Percentiles rank a stretch among this genome's conserved stretches.
phyloP scores from a whole-genome alignment of 164 flowering plant genomes.

The Taxillus chinensis region DNA sequence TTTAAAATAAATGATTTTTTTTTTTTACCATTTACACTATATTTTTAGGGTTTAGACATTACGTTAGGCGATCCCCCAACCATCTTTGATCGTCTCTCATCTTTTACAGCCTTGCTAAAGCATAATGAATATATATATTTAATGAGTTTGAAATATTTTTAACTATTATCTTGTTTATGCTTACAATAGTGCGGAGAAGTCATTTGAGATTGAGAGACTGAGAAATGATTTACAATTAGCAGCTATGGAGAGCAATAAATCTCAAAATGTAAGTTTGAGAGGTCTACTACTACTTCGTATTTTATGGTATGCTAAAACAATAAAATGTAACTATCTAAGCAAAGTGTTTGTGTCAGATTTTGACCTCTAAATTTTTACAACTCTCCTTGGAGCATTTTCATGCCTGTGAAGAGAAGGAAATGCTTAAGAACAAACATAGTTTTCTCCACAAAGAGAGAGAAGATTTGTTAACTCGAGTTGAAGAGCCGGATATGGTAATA shows the following conservation, averaged over 20 bases:
- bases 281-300: background rate
- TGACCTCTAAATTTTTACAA: constrained; percentile 18
- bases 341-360: constrained; percentile 11
- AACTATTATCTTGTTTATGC: background rate
- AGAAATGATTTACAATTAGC: constrained; percentile 20
- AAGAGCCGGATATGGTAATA: constrained; percentile 11
- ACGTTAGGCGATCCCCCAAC: background rate
- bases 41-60: too few species aligned
- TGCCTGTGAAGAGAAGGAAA: constrained; percentile 20
- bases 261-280: constrained; percentile 32
- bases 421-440: constrained; percentile 25
- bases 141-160: background rate
- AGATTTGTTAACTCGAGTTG: constrained; percentile 14
- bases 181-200: constrained; percentile 40
- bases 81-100: background rate
- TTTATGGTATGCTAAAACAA: too few species aligned
- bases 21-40: too few species aligned
- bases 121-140: background rate
- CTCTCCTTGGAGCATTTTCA: constrained; percentile 18
- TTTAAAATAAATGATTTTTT: too few species aligned
- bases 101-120: background rate
- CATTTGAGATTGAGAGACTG: constrained; percentile 37
- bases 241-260: constrained; percentile 17
- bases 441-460: constrained; percentile 25
- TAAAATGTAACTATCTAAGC: too few species aligned